Evolutionary conservation across 2,329 filamentous ascomycete genomes (phyloP), one percentile per base, ranked within the genome.

Genomic region (Dendrostoma leiphaemia): DNA sequence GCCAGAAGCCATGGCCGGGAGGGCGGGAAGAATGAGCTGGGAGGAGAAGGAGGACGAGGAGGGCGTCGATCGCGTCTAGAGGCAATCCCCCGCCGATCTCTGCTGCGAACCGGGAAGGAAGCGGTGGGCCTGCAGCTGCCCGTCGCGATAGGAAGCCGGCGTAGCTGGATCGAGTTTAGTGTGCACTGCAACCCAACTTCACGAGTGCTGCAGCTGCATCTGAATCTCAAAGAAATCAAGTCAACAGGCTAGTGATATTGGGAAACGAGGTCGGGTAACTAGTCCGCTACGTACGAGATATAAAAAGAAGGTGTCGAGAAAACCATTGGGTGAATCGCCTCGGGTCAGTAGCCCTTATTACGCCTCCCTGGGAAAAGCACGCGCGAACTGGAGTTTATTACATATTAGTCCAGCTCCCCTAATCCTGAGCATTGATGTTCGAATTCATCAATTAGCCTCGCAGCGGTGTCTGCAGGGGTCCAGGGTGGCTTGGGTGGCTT

Each of bases 1-100:
- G 61, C 74, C 74, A 55, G 82, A 78, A 59, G 82, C 82, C 84
- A 87, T 88, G 60, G 44, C 37, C 28, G 51, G 29, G 46, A 32
- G 26, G 45, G 21, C 41, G 19, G 8, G 31, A 26, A 21, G 21
- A 15, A 32, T 4, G 32, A 29, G 32, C 19, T 10, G 29, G 38
- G 23, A 23, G n/a, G 24, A 19, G 24, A n/a, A 38, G 43, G 43
- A n/a, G 43, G 26, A 32, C 10, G 31, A 32, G n/a, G n/a, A n/a
- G n/a, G n/a, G n/a, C n/a, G n/a, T 40, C 10, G 19, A 40, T 19
- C 32, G 23, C 13, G 45, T 48, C 29, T 24, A 21, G 31, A 32
- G 45, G 29, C 26, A 32, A 24, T 23, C 38, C 38, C 40, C 35
- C 29, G 44, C 38, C 51, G 44, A 56, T 37, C 35, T 47, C 17